These are phyloP conservation scores for Boletus bicolor DNA, from an alignment of 768 basidiomycete species.

Conservation along the genomic window DNA sequence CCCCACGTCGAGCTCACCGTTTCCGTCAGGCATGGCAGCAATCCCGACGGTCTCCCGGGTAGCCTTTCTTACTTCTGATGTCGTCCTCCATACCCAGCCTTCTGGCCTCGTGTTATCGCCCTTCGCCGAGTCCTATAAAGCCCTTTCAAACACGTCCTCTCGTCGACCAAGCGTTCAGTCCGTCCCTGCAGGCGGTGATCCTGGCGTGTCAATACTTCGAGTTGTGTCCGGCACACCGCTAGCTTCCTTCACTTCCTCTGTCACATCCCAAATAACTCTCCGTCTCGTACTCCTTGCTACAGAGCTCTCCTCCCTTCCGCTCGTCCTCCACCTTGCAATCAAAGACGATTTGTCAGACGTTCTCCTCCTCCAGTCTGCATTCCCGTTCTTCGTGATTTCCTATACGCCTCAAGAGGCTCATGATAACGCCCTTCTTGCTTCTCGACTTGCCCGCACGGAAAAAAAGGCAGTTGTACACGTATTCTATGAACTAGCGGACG, in stretches of 20 bases:
- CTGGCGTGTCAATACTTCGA: slow-evolving; percentile 53
- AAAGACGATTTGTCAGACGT: slow-evolving; percentile 68
- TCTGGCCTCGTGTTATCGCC: slow-evolving; percentile 38
- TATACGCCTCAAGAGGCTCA: slow-evolving; percentile 76
- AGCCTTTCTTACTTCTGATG: slow-evolving; percentile 68
- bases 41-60: slow-evolving; percentile 56
- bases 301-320: slow-evolving; percentile 58
- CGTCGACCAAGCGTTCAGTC: slow-evolving; percentile 44
- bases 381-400: slow-evolving; percentile 82
- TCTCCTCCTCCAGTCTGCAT: slow-evolving; percentile 71
- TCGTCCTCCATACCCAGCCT: slow-evolving; percentile 57
- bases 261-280: slow-evolving; percentile 50
- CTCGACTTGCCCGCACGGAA: slow-evolving; percentile 68
- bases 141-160: slow-evolving; percentile 34
- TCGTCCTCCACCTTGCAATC: slow-evolving; percentile 72
- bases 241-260: slow-evolving; percentile 56
- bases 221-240: slow-evolving; percentile 41
- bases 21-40: slow-evolving; percentile 23
- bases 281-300: slow-evolving; percentile 67
- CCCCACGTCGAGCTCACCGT: slow-evolving; percentile 5
- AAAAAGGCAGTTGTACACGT: slow-evolving; percentile 81
- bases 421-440: slow-evolving; percentile 85
- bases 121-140: slow-evolving; percentile 32
- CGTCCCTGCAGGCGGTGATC: slow-evolving; percentile 65
- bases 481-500: slow-evolving; percentile 53